phyloP scores from a whole-genome alignment of 768 basidiomycete genomes.

The Chalciporus piperatus region DNA sequence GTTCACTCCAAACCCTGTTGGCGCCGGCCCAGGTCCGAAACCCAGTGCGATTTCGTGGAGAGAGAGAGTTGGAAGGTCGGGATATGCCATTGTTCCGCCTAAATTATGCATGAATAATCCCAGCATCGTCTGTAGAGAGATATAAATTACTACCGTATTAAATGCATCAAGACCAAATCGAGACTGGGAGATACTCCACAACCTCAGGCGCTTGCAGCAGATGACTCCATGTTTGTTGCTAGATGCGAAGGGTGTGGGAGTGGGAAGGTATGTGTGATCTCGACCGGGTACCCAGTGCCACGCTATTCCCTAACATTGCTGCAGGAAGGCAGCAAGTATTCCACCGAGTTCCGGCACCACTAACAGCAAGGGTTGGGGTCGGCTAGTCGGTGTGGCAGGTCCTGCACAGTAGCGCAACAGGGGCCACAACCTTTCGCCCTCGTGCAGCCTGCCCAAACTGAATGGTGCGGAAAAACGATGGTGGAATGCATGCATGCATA shows the following conservation, averaged over 20 bases:
- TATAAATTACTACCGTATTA: slow-evolving; percentile 8
- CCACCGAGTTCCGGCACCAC: too few relatives aligned
- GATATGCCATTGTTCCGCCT: slow-evolving; percentile 39
- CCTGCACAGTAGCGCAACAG: too few relatives aligned
- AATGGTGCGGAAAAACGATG: too few relatives aligned
- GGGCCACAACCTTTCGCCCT: too few relatives aligned
- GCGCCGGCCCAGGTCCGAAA: slow-evolving; percentile 15
- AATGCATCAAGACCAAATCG: slow-evolving; percentile 22
- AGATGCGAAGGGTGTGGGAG: slow-evolving; percentile 32
- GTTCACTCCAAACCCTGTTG: slow-evolving; percentile 22
- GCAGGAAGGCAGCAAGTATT: too few relatives aligned
- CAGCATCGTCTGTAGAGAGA: slow-evolving; percentile 4
- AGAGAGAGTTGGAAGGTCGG: slow-evolving; percentile 39
- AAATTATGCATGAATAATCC: slow-evolving; percentile 32
- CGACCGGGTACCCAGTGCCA: too few relatives aligned
- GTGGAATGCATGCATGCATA: too few relatives aligned
- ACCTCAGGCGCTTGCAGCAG: slow-evolving; percentile 15
- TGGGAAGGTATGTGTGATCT: slow-evolving; percentile 60
- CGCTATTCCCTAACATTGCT: too few relatives aligned
- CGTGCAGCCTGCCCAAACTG: too few relatives aligned
- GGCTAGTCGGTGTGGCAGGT: too few relatives aligned
- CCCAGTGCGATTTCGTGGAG: slow-evolving; percentile 42
- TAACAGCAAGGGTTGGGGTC: too few relatives aligned
- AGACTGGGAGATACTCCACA: slow-evolving; percentile 14
- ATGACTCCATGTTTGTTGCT: slow-evolving; percentile 20